Evolutionary conservation across 768 basidiomycete genomes (phyloP), one percentile per base, ranked within the genome.

Genomic region (Hericium erinaceus): DNA sequence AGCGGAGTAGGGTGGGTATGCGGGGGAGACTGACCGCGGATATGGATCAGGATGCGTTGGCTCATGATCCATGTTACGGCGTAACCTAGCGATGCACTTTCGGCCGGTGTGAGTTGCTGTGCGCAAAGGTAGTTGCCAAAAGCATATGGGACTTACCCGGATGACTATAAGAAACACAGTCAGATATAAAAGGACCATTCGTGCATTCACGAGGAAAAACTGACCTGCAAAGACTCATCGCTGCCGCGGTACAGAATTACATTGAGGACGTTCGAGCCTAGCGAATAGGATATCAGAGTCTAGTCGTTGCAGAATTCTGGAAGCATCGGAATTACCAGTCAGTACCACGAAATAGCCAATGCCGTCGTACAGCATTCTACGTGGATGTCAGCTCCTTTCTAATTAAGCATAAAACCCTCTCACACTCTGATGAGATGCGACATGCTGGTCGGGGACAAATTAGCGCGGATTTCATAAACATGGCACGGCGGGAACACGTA

Each of bases 281-380:
- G 7, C 33, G 33, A 33, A 33, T 33, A n/a, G 54, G 18, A 2
- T 6, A 26, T 40, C 44, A n/a, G 13, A 37, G 7, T 48, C 54
- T 22, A 11, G 2, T 24, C 26, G 48, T 52, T 52, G 5, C 9
- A 26, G 20, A 22, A 20, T 26, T 48, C 18, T 18, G 18, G 26
- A 24, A 2, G 18, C 15, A 24, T 24, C 11, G 38, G 41, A 12
- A 13, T 15, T 54, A 76, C 66, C 72, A 52, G 83, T 81, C 48
- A 87, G 68, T 5, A 73, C 73, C 28, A 83, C 62, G 57, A 86
- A 81, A 65, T 84, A 87, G 24, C 80, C 77, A 22, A 87, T 68
- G 28, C 85, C 85, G 60, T 88, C 84, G 56, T 81, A 82, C 5
- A 88, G 70, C 80, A 87, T 81, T 70, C 83, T 87, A 3, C 18